Conservation (phyloP, 2,329 filamentous ascomycete genomes). For the Zalaria obscura region DNA sequence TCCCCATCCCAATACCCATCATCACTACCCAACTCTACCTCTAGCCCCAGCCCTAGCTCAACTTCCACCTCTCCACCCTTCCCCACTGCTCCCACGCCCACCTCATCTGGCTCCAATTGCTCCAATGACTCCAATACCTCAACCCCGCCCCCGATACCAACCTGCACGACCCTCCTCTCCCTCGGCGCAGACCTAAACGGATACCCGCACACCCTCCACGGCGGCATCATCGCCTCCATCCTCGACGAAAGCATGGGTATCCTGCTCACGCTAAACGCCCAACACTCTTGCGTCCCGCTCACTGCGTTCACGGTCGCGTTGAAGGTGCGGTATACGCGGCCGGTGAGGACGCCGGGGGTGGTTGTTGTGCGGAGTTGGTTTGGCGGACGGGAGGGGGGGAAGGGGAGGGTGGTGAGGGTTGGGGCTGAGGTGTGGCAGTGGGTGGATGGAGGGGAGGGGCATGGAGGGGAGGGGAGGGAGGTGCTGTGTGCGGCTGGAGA, state of each 20-base stretch:
- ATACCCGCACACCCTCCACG: constrained; percentile 38
- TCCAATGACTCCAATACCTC: constrained; percentile 28
- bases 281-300: constrained; percentile 10
- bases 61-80: too few species aligned
- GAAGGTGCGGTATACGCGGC: constrained; percentile 39
- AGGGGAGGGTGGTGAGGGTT: constrained; percentile 3
- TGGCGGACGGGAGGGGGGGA: constrained; percentile 11
- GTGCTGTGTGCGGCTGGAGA: constrained; percentile 37
- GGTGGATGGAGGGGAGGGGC: constrained; percentile 1
- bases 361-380: constrained; percentile 31
- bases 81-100: too few species aligned
- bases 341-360: constrained; percentile 35
- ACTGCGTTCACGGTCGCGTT: constrained; percentile 38
- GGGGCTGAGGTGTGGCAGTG: constrained; percentile 5
- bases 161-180: constrained; percentile 25
- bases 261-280: constrained; percentile 30
- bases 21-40: too few species aligned
- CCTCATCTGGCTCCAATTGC: too few species aligned
- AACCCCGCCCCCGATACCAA: constrained; percentile 21
- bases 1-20: too few species aligned
- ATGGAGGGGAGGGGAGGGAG: constrained; percentile 28
- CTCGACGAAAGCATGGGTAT: constrained; percentile 45
- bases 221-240: constrained; percentile 43
- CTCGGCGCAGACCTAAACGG: constrained; percentile 41
- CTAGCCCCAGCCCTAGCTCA: too few species aligned